Percentiles rank a stretch among this genome's conserved stretches.
Conservation (phyloP, 768 basidiomycete genomes). For the Xerocomellus dryophilus region DNA sequence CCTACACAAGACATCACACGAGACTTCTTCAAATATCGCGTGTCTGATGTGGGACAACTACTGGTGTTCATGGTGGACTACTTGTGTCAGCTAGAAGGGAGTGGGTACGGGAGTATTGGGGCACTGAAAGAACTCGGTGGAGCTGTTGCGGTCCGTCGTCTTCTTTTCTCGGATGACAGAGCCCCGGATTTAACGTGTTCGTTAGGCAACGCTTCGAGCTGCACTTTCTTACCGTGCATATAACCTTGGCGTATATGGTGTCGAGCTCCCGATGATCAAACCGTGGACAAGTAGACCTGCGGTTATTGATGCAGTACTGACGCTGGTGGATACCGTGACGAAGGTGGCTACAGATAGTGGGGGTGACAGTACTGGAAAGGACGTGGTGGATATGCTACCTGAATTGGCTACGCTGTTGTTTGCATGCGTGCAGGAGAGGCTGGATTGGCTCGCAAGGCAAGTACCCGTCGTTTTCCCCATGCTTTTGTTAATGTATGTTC, state of each 20-base stretch:
- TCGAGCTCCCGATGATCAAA: constrained; percentile 64
- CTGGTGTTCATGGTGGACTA: constrained; percentile 55
- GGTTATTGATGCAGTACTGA: constrained; percentile 65
- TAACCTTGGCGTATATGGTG: constrained; percentile 72
- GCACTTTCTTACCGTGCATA: constrained; percentile 73
- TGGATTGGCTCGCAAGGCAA: constrained; percentile 67
- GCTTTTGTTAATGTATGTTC: background rate
- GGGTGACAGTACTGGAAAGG: constrained; percentile 21
- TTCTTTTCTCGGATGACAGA: background rate
- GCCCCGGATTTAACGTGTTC: background rate
- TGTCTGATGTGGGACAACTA: constrained; percentile 63
- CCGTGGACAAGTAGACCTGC: constrained; percentile 80
- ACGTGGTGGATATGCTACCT: constrained; percentile 56
- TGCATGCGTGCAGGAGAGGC: constrained; percentile 61
- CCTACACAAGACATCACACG: constrained; percentile 75
- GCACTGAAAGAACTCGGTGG: constrained; percentile 41
- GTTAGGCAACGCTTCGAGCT: constrained; percentile 67
- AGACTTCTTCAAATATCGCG: constrained; percentile 75
- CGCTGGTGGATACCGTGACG: constrained; percentile 68
- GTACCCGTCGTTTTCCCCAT: constrained; percentile 1
- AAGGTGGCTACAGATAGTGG: constrained; percentile 21
- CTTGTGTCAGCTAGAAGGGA: constrained; percentile 22
- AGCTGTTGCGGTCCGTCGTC: constrained; percentile 54
- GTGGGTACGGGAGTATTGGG: constrained; percentile 19
- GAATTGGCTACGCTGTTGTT: constrained; percentile 63